Percentiles rank a stretch among this genome's conserved stretches.
These are phyloP conservation scores for Ambrosiella xylebori DNA, from an alignment of 2,329 filamentous ascomycete genomes.

Conservation along the genomic window DNA sequence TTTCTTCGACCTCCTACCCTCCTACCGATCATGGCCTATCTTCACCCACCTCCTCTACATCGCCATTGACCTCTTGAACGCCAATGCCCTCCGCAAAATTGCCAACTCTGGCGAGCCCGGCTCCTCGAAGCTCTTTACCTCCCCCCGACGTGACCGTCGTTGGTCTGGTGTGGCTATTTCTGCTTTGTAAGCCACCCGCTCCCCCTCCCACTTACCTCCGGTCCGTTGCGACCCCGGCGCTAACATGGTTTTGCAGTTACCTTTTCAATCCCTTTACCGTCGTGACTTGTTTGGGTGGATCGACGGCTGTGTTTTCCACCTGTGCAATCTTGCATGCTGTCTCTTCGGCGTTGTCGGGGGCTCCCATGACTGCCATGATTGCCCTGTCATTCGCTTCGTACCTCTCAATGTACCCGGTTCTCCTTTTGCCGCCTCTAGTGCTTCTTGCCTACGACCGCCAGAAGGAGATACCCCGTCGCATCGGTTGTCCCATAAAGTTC, in stretches of 20 bases:
- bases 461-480: slow-evolving; percentile 17
- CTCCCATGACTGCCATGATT: slow-evolving; percentile 59
- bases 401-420: slow-evolving; percentile 75
- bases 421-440: slow-evolving; percentile 68
- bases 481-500: slow-evolving; percentile 31
- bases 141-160: slow-evolving; percentile 51
- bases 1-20: slow-evolving; percentile 75
- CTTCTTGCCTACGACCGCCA: slow-evolving; percentile 60
- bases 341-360: slow-evolving; percentile 59
- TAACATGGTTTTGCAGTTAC: slow-evolving; percentile 37
- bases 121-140: slow-evolving; percentile 59
- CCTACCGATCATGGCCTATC: slow-evolving; percentile 46
- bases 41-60: slow-evolving; percentile 70
- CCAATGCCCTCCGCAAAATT: slow-evolving; percentile 60
- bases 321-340: slow-evolving; percentile 75
- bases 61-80: slow-evolving; percentile 63
- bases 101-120: slow-evolving; percentile 66
- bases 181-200: slow-evolving; percentile 43
- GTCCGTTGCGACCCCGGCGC: neutral
- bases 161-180: slow-evolving; percentile 64
- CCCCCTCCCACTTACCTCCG: neutral
- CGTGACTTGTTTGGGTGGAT: slow-evolving; percentile 73
- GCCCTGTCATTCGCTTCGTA: slow-evolving; percentile 78
- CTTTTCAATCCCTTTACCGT: slow-evolving; percentile 92
- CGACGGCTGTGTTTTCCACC: slow-evolving; percentile 77